A percentile compares a stretch with the other conserved stretches of the same genome.
Evolutionary conservation across 2,329 filamentous ascomycete species (phyloP).

Genomic region (Falciphora oryzae): DNA sequence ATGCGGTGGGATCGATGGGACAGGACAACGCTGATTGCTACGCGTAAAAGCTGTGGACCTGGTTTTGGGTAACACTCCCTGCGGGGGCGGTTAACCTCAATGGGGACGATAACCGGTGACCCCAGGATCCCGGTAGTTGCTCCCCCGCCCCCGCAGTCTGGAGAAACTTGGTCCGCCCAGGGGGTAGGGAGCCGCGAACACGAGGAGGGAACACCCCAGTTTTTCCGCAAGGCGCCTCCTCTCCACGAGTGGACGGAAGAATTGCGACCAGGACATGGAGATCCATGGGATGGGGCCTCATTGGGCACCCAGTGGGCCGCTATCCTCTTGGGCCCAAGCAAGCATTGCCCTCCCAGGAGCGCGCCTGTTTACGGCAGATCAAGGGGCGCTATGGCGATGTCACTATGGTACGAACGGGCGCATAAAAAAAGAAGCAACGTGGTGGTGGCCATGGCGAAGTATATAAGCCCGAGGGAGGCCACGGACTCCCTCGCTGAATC

Average conservation of each 20-base stretch:
- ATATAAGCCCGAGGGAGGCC: neutral
- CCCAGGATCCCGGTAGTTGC: neutral
- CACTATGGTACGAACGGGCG: no score
- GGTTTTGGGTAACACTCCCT: no score
- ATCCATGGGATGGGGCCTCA: neutral
- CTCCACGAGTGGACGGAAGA: neutral
- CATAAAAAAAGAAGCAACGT: no score
- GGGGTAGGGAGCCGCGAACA: neutral
- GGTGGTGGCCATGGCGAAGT: neutral
- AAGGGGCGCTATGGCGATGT: no score
- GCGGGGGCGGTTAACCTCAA: no score
- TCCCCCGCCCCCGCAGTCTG: neutral
- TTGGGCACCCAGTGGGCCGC: neutral
- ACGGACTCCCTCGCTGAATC: neutral
- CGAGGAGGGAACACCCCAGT: neutral
- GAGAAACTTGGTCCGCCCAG: neutral
- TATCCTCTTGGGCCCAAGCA: neutral
- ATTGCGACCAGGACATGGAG: neutral
- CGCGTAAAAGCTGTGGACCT: neutral
- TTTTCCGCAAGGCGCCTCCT: neutral
- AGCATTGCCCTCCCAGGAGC: neutral
- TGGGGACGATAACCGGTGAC: neutral
- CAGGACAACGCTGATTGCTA: no score
- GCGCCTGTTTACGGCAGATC: neutral
- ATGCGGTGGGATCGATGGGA: no score